These are phyloP conservation scores for Chalciporus pseudorubinellus DNA, from an alignment of 768 basidiomycete genomes.

Conservation along the genomic window DNA sequence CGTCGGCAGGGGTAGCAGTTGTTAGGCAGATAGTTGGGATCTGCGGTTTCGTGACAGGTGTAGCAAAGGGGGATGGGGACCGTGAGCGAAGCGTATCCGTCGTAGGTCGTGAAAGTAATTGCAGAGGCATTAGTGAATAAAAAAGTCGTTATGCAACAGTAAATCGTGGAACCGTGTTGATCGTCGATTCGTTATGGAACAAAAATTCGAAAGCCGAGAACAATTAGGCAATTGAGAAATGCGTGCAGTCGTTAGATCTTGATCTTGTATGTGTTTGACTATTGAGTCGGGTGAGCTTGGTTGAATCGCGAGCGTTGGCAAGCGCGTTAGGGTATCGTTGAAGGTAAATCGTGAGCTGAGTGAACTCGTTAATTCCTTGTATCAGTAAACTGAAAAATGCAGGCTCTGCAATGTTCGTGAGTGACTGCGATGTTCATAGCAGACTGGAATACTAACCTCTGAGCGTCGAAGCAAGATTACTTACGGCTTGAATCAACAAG, in stretches of 20 bases:
- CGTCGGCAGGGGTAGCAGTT: slow-evolving; percentile 60
- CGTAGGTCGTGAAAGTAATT: slow-evolving; percentile 30
- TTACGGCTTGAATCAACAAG: slow-evolving; percentile 25
- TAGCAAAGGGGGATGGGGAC: slow-evolving; percentile 29
- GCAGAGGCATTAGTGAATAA: slow-evolving; percentile 29
- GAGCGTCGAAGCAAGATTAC: slow-evolving; percentile 20
- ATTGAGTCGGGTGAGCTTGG: slow-evolving; percentile 17
- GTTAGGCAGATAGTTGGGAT: slow-evolving; percentile 69
- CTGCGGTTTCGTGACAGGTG: slow-evolving; percentile 29
- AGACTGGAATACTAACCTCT: slow-evolving; percentile 21
- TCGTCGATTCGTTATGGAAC: slow-evolving; percentile 29
- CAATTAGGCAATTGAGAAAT: slow-evolving; percentile 9
- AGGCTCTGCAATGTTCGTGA: slow-evolving; percentile 8
- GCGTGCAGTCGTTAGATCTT: slow-evolving; percentile 25
- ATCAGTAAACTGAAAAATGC: slow-evolving; percentile 18
- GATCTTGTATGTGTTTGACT: slow-evolving; percentile 15
- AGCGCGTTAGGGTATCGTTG: slow-evolving; percentile 16
- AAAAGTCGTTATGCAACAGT: slow-evolving; percentile 25
- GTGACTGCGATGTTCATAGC: not conserved
- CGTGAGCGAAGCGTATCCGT: slow-evolving; percentile 23
- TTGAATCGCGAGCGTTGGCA: slow-evolving; percentile 14
- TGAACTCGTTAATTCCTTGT: slow-evolving; percentile 22
- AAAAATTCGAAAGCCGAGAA: slow-evolving; percentile 15
- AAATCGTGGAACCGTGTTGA: slow-evolving; percentile 14
- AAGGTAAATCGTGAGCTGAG: slow-evolving; percentile 23